Evolutionary conservation across 164 flowering plant genomes (phyloP).

Genomic region (Sextonia rubra): DNA sequence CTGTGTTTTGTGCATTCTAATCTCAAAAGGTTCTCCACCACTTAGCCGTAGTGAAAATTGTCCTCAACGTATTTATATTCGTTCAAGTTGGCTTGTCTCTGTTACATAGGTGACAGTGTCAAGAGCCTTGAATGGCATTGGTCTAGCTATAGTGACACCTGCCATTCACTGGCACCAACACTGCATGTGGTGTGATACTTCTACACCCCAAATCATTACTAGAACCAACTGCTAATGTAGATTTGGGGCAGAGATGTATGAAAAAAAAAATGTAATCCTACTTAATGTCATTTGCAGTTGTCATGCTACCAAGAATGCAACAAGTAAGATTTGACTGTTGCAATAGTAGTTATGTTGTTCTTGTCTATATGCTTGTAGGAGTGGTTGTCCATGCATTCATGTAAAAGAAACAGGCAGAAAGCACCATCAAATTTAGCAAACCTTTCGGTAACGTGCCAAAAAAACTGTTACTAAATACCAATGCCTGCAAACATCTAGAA

Average conservation of each 20-base stretch:
- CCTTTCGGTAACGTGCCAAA: conserved; percentile 52
- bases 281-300: no score
- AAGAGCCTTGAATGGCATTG: conserved; percentile 82
- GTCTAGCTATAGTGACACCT: conserved; percentile 83
- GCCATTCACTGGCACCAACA: conserved; percentile 57
- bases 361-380: conserved; percentile 42
- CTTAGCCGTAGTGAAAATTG: not conserved
- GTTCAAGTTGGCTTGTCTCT: not conserved
- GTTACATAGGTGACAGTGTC: conserved; percentile 69
- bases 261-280: no score
- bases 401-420: conserved; percentile 72
- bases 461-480: no score
- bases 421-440: conserved; percentile 51
- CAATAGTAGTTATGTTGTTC: conserved; percentile 42
- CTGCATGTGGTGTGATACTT: no score
- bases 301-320: conserved; percentile 7
- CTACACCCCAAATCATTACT: no score
- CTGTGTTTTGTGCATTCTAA: not conserved
- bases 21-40: not conserved
- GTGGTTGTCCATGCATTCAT: conserved; percentile 50
- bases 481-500: no score
- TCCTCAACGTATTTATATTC: not conserved
- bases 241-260: no score
- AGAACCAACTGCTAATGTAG: no score
- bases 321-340: conserved; percentile 36